Conservation (phyloP, 192 early-diverging fungal genomes). For the Endogone sp. region DNA sequence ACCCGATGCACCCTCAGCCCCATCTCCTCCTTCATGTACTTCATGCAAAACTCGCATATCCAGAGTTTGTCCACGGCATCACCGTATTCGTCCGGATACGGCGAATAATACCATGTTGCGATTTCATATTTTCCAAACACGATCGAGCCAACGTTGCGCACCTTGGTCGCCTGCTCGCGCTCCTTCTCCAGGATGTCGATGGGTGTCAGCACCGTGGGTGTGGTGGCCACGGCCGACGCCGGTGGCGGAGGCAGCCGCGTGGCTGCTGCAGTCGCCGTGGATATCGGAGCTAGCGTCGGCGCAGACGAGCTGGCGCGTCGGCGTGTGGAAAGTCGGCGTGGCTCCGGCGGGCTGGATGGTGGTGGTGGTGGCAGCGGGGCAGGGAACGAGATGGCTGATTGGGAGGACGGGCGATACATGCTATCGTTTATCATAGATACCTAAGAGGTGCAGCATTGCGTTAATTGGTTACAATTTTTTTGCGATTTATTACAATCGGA, state of each 20-base stretch:
- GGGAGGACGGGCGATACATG: background rate
- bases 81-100: conserved; percentile 87
- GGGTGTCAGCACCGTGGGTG: background rate
- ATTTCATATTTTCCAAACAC: conserved; percentile 80
- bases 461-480: background rate
- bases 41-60: conserved; percentile 90
- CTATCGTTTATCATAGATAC: background rate
- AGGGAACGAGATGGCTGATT: background rate
- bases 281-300: background rate
- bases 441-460: background rate
- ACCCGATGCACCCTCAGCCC: conserved; percentile 65
- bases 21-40: conserved; percentile 82
- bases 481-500: no score
- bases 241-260: background rate
- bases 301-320: background rate
- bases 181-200: background rate
- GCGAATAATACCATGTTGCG: conserved; percentile 92
- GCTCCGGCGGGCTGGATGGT: background rate
- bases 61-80: conserved; percentile 63
- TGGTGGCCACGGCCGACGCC: background rate
- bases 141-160: conserved; percentile 44
- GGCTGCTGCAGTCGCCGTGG: background rate
- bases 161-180: background rate
- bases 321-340: background rate
- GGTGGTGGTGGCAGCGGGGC: background rate